Base-by-base conservation (phyloP, 2,329 filamentous ascomycete genomes). In the Fusarium gaditjirri region DNA sequence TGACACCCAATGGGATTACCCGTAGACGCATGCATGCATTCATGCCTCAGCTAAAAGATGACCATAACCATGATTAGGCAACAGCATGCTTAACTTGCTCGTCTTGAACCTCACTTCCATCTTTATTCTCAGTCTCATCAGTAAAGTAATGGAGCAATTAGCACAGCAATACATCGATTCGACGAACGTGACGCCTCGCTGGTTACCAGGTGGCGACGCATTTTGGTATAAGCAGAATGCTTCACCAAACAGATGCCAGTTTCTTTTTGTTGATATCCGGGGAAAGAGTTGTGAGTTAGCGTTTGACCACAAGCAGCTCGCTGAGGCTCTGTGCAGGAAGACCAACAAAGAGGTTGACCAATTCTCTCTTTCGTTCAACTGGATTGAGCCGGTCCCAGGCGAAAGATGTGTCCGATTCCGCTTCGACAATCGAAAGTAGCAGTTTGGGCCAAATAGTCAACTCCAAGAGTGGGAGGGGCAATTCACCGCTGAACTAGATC, bases 221-320 rank as follows among this genome's bases (percentile, higher is more conserved):
- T 78, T 79, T 42, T 79, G 77, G 78, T 79, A 79, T 50, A 75
- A 64, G 35, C 71, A 63, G 12, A 57, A 62, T 25, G 29, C 46
- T 2, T 43, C 56, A 6, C 6, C 50, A 19, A 68, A n/a, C 8
- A 72, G 72, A 27, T 68, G 61, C n/a, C 53, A 69, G n/a, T 79
- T 77, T 39, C 29, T 78, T 14, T 23, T 72, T 5, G 75, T 78
- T 7, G 53, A 79, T 25, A 61, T 47, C 17, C 10, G 43, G 4
- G n/a, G 64, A 14, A 75, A 72, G 50, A 39, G 27, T 17, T 60
- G 65, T 6, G 27, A 39, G 10, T 39, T 44, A 7, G 75, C 74
- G 5, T 79, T 79, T 60, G 67, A 78, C 9, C 78, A 79, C 25
- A 57, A 58, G 5, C 31, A 46, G 17, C 61, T 79, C 6, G 78